A percentile compares a stretch with the other conserved stretches of the same genome.
phyloP scores from a whole-genome alignment of 73 alveolate species.

The Strombidium stylifer region DNA sequence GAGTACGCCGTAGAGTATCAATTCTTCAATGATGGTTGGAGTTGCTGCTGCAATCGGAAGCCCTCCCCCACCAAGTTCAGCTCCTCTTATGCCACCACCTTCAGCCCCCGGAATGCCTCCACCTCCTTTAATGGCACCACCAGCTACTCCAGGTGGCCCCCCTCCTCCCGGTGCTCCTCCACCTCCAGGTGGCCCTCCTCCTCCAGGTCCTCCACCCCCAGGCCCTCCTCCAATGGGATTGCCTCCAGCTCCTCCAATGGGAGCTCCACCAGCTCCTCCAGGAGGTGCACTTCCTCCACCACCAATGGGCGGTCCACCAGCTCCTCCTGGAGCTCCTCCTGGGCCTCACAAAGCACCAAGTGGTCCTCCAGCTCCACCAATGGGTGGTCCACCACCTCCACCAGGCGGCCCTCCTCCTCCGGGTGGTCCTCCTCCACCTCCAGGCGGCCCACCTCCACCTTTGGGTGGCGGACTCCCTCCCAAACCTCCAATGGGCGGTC shows the following conservation, averaged over 20 bases:
- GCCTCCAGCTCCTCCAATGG: slow-evolving; percentile 44
- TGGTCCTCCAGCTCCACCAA: slow-evolving; percentile 30
- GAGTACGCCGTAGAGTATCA: neutral
- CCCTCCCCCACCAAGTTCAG: no score
- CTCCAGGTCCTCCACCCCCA: slow-evolving; percentile 3
- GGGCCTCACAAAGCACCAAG: slow-evolving; percentile 20
- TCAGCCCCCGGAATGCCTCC: neutral
- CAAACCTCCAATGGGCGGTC: slow-evolving; percentile 21
- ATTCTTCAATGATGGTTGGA: neutral
- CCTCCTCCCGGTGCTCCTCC: slow-evolving; percentile 28
- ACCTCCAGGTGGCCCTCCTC: slow-evolving; percentile 22
- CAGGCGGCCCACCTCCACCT: slow-evolving; percentile 17
- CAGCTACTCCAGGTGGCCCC: slow-evolving; percentile 4
- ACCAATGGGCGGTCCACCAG: slow-evolving; percentile 46
- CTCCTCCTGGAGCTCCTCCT: slow-evolving; percentile 44
- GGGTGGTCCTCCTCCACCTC: slow-evolving; percentile 52
- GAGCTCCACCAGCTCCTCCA: slow-evolving; percentile 47
- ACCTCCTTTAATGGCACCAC: slow-evolving; percentile 40
- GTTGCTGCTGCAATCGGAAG: neutral
- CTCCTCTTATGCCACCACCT: neutral
- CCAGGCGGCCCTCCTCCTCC: slow-evolving; percentile 14
- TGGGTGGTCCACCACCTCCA: slow-evolving; percentile 30
- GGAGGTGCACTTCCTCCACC: slow-evolving; percentile 40
- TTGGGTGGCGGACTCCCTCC: slow-evolving; percentile 19
- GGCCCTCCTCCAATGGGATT: slow-evolving; percentile 18